phyloP scores from a whole-genome alignment of 2,329 filamentous ascomycete genomes.

The Zasmidium cellare region DNA sequence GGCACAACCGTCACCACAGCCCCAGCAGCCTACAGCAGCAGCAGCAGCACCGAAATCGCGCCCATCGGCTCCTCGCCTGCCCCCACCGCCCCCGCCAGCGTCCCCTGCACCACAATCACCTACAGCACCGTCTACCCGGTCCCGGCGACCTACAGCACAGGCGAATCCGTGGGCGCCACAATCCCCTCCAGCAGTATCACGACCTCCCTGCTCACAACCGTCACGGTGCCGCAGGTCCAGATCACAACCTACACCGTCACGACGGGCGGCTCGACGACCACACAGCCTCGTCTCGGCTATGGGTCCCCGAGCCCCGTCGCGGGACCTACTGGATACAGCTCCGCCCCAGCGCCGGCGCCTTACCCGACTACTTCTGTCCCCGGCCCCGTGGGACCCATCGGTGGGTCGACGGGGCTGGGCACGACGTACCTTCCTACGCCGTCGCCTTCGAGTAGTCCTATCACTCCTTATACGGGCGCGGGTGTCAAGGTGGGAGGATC shows the following conservation, averaged over 20 bases:
- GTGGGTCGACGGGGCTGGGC: conserved; percentile 5
- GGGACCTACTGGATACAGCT: conserved; percentile 1
- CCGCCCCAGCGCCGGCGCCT: conserved; percentile 11
- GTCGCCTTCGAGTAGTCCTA: background rate
- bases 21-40: conserved; percentile 12
- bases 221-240: conserved; percentile 46
- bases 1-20: conserved; percentile 20
- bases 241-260: conserved; percentile 25
- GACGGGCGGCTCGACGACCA: conserved; percentile 10
- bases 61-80: conserved; percentile 11
- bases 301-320: conserved; percentile 12
- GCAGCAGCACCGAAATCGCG: conserved; percentile 18
- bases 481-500: conserved; percentile 1
- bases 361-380: conserved; percentile 14
- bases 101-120: conserved; percentile 43
- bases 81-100: conserved; percentile 19
- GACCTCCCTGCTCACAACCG: conserved; percentile 38
- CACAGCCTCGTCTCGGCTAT: conserved; percentile 22
- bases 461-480: conserved; percentile 3
- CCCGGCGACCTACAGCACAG: conserved; percentile 39
- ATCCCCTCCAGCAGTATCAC: conserved; percentile 33
- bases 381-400: conserved; percentile 13
- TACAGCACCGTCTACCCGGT: conserved; percentile 38
- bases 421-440: conserved; percentile 2
- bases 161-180: conserved; percentile 33